These are phyloP conservation scores for Talaromyces wortmannii DNA, from an alignment of 495 filamentous ascomycete species.

Conservation along the genomic window DNA sequence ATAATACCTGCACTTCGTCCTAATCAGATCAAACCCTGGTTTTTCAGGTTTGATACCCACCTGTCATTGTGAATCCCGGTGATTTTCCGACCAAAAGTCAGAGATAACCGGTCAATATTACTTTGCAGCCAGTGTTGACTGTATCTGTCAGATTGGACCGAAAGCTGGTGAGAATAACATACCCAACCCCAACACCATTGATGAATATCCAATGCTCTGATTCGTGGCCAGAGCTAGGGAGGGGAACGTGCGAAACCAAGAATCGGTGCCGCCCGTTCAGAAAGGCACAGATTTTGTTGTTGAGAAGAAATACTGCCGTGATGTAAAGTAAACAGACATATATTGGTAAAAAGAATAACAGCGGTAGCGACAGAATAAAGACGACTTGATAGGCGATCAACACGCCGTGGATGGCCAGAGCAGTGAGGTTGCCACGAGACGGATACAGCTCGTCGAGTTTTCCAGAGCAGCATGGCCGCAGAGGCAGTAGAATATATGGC, in stretches of 20 bases:
- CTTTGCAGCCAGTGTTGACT: conserved; percentile 46
- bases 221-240: conserved; percentile 15
- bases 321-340: conserved; percentile 36
- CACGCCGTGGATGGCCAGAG: conserved; percentile 42
- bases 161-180: background rate
- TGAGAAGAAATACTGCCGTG: conserved; percentile 30
- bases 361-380: conserved; percentile 38
- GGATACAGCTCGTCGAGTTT: conserved; percentile 53
- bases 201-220: conserved; percentile 31
- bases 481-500: conserved; percentile 45
- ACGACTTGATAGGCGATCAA: conserved; percentile 30
- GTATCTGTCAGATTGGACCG: background rate
- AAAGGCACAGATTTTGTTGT: conserved; percentile 39
- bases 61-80: conserved; percentile 81
- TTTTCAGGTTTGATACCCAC: conserved; percentile 17
- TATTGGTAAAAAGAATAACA: conserved; percentile 39
- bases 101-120: conserved; percentile 64
- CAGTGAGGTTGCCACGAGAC: conserved; percentile 38
- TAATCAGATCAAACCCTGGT: background rate
- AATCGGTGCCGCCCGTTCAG: conserved; percentile 31
- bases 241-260: conserved; percentile 17
- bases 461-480: conserved; percentile 39
- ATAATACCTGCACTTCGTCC: conserved; percentile 45
- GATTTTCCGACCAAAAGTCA: conserved; percentile 68
- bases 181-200: conserved; percentile 31